Conservation (phyloP, 495 filamentous ascomycete genomes). For the Terfezia claveryi region DNA sequence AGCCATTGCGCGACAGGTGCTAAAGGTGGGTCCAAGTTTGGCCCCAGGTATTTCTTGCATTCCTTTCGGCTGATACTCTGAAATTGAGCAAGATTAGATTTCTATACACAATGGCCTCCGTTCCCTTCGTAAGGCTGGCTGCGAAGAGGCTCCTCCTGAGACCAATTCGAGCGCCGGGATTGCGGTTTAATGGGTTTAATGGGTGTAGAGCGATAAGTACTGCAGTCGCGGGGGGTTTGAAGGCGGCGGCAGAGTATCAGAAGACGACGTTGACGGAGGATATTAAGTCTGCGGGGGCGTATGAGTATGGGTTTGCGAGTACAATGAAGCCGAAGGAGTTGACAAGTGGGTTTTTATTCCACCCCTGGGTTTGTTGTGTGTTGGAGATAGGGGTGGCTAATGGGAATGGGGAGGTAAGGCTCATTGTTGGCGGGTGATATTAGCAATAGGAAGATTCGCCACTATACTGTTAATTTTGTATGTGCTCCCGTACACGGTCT, state of each 20-base stretch:
- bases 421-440: not conserved
- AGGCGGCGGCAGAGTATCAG: not conserved
- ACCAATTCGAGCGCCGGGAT: conserved; percentile 4
- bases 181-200: not conserved
- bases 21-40: too few relatives aligned
- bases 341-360: too few relatives aligned
- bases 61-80: too few relatives aligned
- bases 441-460: conserved; percentile 63
- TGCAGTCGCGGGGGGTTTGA: not conserved
- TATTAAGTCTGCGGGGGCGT: not conserved
- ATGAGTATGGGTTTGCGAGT: not conserved
- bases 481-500: not conserved
- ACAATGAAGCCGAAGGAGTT: not conserved
- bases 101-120: conserved; percentile 34
- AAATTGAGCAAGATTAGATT: too few relatives aligned
- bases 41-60: too few relatives aligned
- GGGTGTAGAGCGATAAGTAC: too few relatives aligned
- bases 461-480: conserved; percentile 96
- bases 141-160: conserved; percentile 42
- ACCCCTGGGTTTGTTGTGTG: too few relatives aligned
- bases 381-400: too few relatives aligned
- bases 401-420: too few relatives aligned
- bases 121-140: conserved; percentile 38
- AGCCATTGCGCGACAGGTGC: too few relatives aligned
- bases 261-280: not conserved